Percentiles rank a stretch among this genome's conserved stretches.
Conservation (phyloP, 352 stramenopile species). For the Thalassiosira livingstoniorum region DNA sequence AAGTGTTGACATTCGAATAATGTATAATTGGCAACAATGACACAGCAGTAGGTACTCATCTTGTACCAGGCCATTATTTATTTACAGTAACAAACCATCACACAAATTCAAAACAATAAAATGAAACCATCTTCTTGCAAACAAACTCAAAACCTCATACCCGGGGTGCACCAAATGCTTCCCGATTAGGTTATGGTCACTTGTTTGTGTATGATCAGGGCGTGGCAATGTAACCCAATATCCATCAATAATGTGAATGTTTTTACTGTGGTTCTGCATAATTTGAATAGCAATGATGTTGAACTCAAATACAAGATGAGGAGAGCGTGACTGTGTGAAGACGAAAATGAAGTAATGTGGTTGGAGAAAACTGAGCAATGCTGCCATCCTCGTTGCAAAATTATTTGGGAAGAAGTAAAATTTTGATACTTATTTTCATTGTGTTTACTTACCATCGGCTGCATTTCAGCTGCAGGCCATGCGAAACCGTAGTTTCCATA, state of each 20-base stretch:
- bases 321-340: slow-evolving; percentile 62
- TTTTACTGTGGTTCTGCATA: slow-evolving; percentile 41
- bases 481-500: slow-evolving; percentile 80
- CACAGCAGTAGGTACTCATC: no score
- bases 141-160: slow-evolving; percentile 69
- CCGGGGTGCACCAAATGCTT: slow-evolving; percentile 80
- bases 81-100: slow-evolving; percentile 30
- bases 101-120: slow-evolving; percentile 66
- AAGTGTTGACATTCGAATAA: no score
- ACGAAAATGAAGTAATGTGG: no score
- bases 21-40: no score
- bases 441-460: no score
- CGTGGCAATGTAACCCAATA: slow-evolving; percentile 76
- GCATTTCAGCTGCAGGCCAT: slow-evolving; percentile 59
- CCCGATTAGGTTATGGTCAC: slow-evolving; percentile 62
- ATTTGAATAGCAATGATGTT: slow-evolving; percentile 71
- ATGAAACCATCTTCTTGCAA: slow-evolving; percentile 69
- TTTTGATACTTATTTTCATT: no score
- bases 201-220: slow-evolving; percentile 77
- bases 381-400: no score
- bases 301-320: slow-evolving; percentile 63
- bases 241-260: slow-evolving; percentile 70
- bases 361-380: no score
- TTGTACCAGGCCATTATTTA: no score
- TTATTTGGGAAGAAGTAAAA: no score